Evolutionary conservation across 2,329 filamentous ascomycete species (phyloP).

Genomic region (Paraconiothyrium sp.): DNA sequence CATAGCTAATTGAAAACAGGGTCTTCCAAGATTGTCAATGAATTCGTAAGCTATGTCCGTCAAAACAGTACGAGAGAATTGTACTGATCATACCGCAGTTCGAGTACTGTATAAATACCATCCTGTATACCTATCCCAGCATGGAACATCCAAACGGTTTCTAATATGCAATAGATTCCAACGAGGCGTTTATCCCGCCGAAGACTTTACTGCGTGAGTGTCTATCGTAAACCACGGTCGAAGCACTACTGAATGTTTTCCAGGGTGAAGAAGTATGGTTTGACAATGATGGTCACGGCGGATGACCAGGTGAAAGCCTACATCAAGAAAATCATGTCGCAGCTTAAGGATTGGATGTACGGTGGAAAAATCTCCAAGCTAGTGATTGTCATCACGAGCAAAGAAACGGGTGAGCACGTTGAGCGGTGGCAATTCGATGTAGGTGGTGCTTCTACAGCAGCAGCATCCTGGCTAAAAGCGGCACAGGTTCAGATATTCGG

Average conservation of each 20-base stretch:
- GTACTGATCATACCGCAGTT: slow-evolving; percentile 65
- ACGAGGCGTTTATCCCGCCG: slow-evolving; percentile 81
- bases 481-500: slow-evolving; percentile 66
- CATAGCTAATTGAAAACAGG: slow-evolving; percentile 44
- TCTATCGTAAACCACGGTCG: slow-evolving; percentile 59
- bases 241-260: slow-evolving; percentile 29
- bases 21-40: slow-evolving; percentile 88
- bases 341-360: slow-evolving; percentile 97
- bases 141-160: not conserved
- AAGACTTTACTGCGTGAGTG: slow-evolving; percentile 81
- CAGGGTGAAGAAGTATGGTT: slow-evolving; percentile 96
- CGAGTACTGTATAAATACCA: slow-evolving; percentile 98
- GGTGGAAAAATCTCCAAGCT: slow-evolving; percentile 97
- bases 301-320: slow-evolving; percentile 99
- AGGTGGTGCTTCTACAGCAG: slow-evolving; percentile 42
- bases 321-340: slow-evolving; percentile 99
- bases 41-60: slow-evolving; percentile 77
- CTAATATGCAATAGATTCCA: slow-evolving; percentile 73
- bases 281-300: slow-evolving; percentile 96
- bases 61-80: not conserved
- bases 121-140: slow-evolving; percentile 69
- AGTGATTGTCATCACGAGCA: slow-evolving; percentile 95
- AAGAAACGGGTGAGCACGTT: slow-evolving; percentile 94
- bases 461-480: slow-evolving; percentile 37
- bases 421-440: slow-evolving; percentile 99